Evolutionary conservation across 805 yeast genomes (phyloP).

Genomic region (Candida silvatica): DNA sequence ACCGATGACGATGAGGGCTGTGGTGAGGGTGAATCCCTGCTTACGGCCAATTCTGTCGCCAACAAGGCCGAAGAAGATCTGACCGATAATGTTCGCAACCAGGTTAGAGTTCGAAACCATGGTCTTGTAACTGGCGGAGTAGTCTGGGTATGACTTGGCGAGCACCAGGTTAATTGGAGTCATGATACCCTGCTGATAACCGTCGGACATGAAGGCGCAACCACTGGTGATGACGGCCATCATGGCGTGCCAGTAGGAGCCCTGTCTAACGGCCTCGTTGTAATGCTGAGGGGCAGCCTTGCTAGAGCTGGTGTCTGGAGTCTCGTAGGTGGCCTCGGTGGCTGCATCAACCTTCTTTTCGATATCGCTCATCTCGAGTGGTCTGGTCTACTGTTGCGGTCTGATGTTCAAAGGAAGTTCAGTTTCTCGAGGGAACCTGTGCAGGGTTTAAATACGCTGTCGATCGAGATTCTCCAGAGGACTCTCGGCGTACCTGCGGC

Average conservation of each 20-base stretch:
- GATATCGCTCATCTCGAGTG: no score
- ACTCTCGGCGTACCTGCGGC: no score
- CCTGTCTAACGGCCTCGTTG: constrained; percentile 1
- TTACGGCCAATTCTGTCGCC: constrained; percentile 53
- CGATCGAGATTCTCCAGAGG: no score
- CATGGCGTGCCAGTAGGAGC: constrained; percentile 5
- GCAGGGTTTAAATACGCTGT: no score
- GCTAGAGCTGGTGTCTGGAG: no score
- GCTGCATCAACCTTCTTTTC: neutral
- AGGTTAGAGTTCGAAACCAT: constrained; percentile 32
- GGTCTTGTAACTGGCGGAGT: constrained; percentile 11
- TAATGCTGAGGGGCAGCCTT: no score
- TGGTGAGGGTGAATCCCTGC: constrained; percentile 49
- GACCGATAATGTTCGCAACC: constrained; percentile 52
- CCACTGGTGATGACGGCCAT: constrained; percentile 15
- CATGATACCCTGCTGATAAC: constrained; percentile 17
- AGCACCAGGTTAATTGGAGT: constrained; percentile 13
- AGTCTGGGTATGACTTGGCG: constrained; percentile 7
- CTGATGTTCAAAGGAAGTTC: no score
- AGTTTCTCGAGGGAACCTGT: no score
- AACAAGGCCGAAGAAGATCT: constrained; percentile 44
- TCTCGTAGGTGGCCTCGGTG: neutral
- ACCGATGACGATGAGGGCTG: constrained; percentile 46
- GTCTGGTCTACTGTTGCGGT: no score
- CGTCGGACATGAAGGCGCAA: constrained; percentile 17